These are phyloP conservation scores for Paulownia fortunei DNA, from an alignment of 257 asterid species.

Conservation along the genomic window DNA sequence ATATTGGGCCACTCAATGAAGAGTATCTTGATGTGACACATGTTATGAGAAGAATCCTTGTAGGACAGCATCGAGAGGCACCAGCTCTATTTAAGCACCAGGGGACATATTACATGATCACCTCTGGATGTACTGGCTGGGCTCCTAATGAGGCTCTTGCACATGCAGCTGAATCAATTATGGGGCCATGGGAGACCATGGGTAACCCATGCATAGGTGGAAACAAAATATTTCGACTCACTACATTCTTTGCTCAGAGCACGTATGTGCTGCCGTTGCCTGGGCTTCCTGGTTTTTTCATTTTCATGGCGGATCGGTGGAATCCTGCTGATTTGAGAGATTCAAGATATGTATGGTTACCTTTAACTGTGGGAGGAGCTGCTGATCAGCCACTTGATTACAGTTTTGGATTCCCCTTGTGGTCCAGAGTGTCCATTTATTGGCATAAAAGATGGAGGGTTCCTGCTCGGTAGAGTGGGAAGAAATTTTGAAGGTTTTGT, in stretches of 20 bases:
- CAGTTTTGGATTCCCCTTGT: conserved; percentile 84
- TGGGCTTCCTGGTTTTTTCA: conserved; percentile 60
- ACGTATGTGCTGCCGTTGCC: conserved; percentile 83
- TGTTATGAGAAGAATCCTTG: conserved; percentile 62
- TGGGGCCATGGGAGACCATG: conserved; percentile 96
- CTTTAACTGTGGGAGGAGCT: conserved; percentile 75
- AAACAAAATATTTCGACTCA: conserved; percentile 53
- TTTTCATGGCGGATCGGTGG: conserved; percentile 98
- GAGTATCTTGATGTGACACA: conserved; percentile 66
- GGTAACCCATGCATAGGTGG: conserved; percentile 99
- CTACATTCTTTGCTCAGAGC: conserved; percentile 90
- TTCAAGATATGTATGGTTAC: conserved; percentile 94
- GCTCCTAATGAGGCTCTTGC: conserved; percentile 92
- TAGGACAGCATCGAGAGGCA: conserved; percentile 91
- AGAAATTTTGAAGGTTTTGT: conserved; percentile 32
- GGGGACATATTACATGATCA: conserved; percentile 93
- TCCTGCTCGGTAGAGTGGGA: conserved; percentile 57
- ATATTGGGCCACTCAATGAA: conserved; percentile 69
- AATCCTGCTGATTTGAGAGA: conserved; percentile 89
- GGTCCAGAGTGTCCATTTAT: conserved; percentile 89
- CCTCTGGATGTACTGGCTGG: conserved; percentile 98
- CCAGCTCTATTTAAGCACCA: conserved; percentile 88
- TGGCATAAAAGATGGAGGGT: conserved; percentile 98
- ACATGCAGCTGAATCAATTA: conserved; percentile 87
- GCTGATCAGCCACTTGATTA: conserved; percentile 85